These are phyloP conservation scores for Aspergillus sp. DNA, from an alignment of 2,329 filamentous ascomycete genomes.

Conservation along the genomic window DNA sequence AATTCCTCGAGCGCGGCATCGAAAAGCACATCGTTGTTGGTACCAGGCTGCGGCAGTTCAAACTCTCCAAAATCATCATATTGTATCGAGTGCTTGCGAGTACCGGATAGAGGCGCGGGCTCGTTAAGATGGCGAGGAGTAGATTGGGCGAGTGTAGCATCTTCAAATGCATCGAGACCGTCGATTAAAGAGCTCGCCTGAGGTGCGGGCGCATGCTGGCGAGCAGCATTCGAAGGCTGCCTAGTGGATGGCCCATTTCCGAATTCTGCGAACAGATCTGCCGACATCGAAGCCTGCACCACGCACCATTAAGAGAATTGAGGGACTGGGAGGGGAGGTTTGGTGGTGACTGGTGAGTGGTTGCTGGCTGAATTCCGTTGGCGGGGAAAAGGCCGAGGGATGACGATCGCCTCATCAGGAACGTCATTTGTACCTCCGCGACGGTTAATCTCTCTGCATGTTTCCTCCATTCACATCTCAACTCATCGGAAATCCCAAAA, in stretches of 20 bases:
- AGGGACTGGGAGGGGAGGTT: neutral
- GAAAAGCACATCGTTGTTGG: conserved; percentile 59
- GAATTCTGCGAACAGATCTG: conserved; percentile 56
- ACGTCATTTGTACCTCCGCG: neutral
- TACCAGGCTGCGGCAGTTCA: conserved; percentile 23
- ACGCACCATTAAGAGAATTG: neutral
- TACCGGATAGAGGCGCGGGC: neutral
- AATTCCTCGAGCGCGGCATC: conserved; percentile 50
- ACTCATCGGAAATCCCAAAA: neutral
- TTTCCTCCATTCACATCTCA: neutral
- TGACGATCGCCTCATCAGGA: neutral
- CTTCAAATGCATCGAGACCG: conserved; percentile 21
- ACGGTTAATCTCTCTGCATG: neutral
- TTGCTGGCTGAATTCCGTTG: neutral
- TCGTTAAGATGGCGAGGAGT: conserved; percentile 1
- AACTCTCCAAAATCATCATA: conserved; percentile 13
- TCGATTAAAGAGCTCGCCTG: conserved; percentile 24
- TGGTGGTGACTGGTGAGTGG: neutral
- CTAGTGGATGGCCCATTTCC: conserved; percentile 26
- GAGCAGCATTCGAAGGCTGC: conserved; percentile 13
- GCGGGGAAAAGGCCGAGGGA: conserved; percentile 1
- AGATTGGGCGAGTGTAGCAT: conserved; percentile 16
- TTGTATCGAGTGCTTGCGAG: conserved; percentile 5
- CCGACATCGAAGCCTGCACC: conserved; percentile 45
- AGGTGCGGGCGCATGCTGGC: conserved; percentile 10